Base-by-base conservation (phyloP, 192 early-diverging fungal species). In the Coemansia sp. region DNA sequence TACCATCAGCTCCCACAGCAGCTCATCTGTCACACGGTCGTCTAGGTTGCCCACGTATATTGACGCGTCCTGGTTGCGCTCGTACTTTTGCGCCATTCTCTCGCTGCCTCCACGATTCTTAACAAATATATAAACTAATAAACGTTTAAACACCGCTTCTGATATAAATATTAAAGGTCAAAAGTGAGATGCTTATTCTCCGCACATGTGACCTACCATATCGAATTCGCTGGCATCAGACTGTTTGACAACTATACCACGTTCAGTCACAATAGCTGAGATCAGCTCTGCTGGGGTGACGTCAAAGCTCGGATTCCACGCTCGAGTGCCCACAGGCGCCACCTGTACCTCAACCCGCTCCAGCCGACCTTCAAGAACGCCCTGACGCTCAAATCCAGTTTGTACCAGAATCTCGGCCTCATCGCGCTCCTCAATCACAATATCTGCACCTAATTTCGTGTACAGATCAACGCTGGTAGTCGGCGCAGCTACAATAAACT, bases 221-320 rank as follows among this genome's bases (percentile, higher is more conserved):
- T 87, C 83, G 61, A 86, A 90, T 28, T 69, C 73, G 4, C 65
- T 68, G 0, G 60, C 63, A 5, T 78, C 84, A 18, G 73, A 66
- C 14, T 59, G 48, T 67, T 88, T 89, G 18, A 78, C 81, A 59
- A 85, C 71, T 6, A 93, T 93, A 11, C 94, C 94, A 67, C 83
- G 85, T 61, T 99, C 95, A 5, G 95, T 99, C 3, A 94, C 92
- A 64, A 99, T 92, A 0, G 90, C 91, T 10, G 90, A 84, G 64
- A 99, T 93, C 17, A 99, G 80, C 14, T 74, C 50, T 1, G 92
- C 91, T 4, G 95, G 94, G 2, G 93, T 95, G 18, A 97, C 90
- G 59, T 98, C 96, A 74, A 98, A 98, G 48, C 91, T 90, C 11
- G 97, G 94, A 69, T 99, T 96, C 97, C 97, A 99, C n/a, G 94